phyloP scores from a whole-genome alignment of 2,329 filamentous ascomycete genomes.

The Stagonosporopsis tanaceti region DNA sequence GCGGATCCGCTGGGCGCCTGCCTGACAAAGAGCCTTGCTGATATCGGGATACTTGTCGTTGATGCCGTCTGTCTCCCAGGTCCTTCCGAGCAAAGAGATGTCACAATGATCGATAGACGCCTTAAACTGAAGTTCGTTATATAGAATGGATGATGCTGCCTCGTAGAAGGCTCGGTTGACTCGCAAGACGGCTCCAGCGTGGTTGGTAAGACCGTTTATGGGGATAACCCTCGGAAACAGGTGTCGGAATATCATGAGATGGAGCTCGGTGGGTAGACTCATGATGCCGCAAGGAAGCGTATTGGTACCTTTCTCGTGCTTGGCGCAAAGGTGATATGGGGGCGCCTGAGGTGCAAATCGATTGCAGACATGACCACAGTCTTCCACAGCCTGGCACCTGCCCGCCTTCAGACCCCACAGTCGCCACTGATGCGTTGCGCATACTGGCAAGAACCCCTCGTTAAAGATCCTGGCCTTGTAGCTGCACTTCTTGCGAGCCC shows the following conservation, averaged over 20 bases:
- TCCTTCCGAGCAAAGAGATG: constrained; percentile 6
- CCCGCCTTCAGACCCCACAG: constrained; percentile 1
- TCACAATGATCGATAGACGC: neutral
- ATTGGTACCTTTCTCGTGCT: constrained; percentile 18
- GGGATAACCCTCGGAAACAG: constrained; percentile 20
- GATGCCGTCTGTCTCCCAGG: neutral
- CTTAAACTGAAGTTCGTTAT: constrained; percentile 20
- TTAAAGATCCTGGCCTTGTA: constrained; percentile 1
- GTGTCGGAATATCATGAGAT: constrained; percentile 27
- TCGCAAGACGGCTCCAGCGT: constrained; percentile 14
- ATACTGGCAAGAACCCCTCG: constrained; percentile 15
- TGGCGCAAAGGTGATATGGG: constrained; percentile 23
- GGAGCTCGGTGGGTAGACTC: constrained; percentile 25
- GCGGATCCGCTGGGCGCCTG: constrained; percentile 6
- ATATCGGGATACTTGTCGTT: neutral
- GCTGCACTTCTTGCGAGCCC: constrained; percentile 9
- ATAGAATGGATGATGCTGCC: constrained; percentile 24
- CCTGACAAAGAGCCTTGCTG: constrained; percentile 1
- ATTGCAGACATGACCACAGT: constrained; percentile 24
- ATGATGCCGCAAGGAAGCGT: constrained; percentile 28
- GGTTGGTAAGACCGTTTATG: neutral
- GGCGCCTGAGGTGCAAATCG: constrained; percentile 11
- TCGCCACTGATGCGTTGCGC: constrained; percentile 2
- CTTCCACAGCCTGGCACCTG: constrained; percentile 25
- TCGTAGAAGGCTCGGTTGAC: constrained; percentile 23